Base-by-base conservation (phyloP, 202 grass and related monocot genomes). In the Digitaria exilis region DNA sequence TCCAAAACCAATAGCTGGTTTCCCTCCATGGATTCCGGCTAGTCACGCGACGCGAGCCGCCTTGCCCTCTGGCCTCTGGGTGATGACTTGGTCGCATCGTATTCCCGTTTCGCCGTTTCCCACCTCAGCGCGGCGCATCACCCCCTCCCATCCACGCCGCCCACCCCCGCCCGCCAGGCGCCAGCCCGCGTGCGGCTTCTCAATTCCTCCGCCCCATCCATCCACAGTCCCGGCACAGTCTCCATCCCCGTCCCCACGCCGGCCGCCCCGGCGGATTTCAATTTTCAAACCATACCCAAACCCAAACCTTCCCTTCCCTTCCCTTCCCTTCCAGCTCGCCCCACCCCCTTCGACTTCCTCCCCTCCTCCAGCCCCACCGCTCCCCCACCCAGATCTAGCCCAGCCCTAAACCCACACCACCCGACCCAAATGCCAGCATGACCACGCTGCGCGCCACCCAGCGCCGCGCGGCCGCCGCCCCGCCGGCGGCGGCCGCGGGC, bases 341-440 rank as follows among this genome's bases (percentile, higher is more conserved):
- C n/a, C 19, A 21, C 1, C 25, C 71, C 41, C 30, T 16, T 29
- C 39, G 10, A 35, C 39, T 49, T 9, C 44, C 5, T 7, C 15
- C 31, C n/a, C n/a, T n/a, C n/a, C 26, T 11, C 30, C 9, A 14
- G 21, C 18, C n/a, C 19, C 9, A 2, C 19, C 43, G 1, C 63
- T 21, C 1, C 71, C 9, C 50, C n/a, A n/a, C 21, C 66, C 73
- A 90, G 88, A 90, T 90, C 88, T 87, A 86, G 9, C 42, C 42
- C 44, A 83, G 48, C 51, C 68, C 46, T 73, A 81, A 81, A 82
- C 58, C 61, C 80, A 84, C 37, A 46, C 34, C 64, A n/a, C 18
- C 35, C 68, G 25, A 21, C 16, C 69, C 73, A 91, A 94, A 94
- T 94, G 92, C 84, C 6, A 22, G 43, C 29, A 94, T 94, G 92